Base-by-base conservation (phyloP, 176 grass and related monocot species). In the Phyllostachys edulis region DNA sequence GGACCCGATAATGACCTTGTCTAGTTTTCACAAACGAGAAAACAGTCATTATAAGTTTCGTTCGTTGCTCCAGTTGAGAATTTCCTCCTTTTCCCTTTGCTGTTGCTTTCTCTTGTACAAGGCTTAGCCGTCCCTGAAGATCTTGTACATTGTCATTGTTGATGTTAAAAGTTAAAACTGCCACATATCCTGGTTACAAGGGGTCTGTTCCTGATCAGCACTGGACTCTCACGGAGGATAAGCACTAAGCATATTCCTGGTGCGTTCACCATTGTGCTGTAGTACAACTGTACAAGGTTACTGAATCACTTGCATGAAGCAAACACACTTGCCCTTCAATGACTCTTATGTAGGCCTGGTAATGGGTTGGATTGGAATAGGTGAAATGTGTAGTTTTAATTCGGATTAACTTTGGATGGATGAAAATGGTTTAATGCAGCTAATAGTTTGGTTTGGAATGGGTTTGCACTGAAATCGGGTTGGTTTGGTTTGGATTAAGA, bases 1-100 rank as follows among this genome's bases (percentile, higher is more conserved):
- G 66, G 79, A 90, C 88, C 88, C 79, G 57, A 60, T 86, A 85
- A 77, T 61, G 77, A 65, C 71, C 71, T 77, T 85, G 62, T 81
- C 44, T 29, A 63, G 67, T 88, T 88, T 55, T 77, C 80, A 36
- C 54, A 57, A 64, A 52, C 61, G 86, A 74, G 83, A 45, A 68
- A 51, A 63, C 82, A 76, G 61, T 75, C 5, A 39, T 21, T 65
- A 55, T 57, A 90, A 71, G 29, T 24, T 81, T 81, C 54, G 54
- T 13, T 85, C 5, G 40, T 54, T 75, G 10, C 34, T 84, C 49
- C 46, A 11, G 56, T 63, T 51, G 64, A 72, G 13, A 29, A 3
- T 37, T 50, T 59, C 16, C 0, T 38, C 20, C 40, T 44, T 7
- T 39, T 49, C 16, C 66, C 1, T 34, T 37, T 18, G 2, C 14